A percentile compares a stretch with the other conserved stretches of the same genome.
Conservation (phyloP, 23 red algal species). For the Agarophyton chilense region DNA sequence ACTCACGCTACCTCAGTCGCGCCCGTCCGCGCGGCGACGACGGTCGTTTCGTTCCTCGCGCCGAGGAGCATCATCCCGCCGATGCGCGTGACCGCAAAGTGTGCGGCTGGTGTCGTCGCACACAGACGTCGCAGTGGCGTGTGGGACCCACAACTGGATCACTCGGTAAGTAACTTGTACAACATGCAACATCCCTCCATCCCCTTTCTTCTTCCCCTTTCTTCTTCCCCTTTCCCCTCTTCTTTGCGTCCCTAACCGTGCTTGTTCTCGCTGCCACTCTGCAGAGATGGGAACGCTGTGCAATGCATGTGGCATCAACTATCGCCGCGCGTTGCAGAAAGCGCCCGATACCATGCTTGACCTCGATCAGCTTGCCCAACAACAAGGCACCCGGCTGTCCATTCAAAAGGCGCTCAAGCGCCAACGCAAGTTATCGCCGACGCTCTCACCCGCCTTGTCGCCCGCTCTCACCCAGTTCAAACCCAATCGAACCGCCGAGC, state of each 20-base stretch:
- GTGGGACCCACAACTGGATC: slow-evolving; percentile 42
- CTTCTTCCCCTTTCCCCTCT: background rate
- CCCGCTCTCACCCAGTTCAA: background rate
- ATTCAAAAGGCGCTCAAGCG: slow-evolving; percentile 54
- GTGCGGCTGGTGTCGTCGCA: slow-evolving; percentile 33
- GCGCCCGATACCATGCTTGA: background rate
- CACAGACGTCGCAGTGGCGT: slow-evolving; percentile 16
- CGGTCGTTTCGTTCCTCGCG: slow-evolving; percentile 28
- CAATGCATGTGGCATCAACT: slow-evolving; percentile 57
- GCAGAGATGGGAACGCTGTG: slow-evolving; percentile 47
- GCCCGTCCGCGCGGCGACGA: slow-evolving; percentile 31
- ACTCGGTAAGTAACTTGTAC: slow-evolving; percentile 4
- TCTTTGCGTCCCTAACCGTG: background rate
- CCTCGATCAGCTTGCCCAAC: slow-evolving; percentile 11
- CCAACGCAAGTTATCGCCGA: slow-evolving; percentile 18
- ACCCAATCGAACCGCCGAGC: background rate
- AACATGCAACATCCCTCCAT: background rate
- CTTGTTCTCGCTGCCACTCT: background rate
- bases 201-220: background rate
- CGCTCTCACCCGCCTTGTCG: no score
- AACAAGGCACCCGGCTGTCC: slow-evolving; percentile 9
- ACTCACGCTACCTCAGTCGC: background rate
- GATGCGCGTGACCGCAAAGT: slow-evolving; percentile 7
- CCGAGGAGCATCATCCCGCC: background rate
- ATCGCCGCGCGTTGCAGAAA: slow-evolving; percentile 18